Evolutionary conservation across 2,329 filamentous ascomycete species (phyloP).

Genomic region (Fusarium avenaceum): DNA sequence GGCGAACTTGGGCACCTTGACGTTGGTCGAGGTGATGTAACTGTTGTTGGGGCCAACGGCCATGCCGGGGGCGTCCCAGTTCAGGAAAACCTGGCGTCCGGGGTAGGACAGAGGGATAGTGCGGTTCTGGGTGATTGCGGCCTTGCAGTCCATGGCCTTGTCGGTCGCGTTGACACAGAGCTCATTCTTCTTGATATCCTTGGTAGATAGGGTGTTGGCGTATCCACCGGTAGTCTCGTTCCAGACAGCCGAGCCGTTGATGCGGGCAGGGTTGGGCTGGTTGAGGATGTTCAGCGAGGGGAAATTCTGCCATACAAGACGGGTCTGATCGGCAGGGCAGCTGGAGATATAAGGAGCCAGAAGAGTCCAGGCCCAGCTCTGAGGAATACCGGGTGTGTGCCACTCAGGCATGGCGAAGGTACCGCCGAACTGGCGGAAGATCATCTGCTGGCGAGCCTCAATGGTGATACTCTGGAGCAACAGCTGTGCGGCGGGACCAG

Average conservation of each 20-base stretch:
- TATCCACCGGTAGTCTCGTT: conserved; percentile 75
- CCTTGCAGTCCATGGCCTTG: conserved; percentile 69
- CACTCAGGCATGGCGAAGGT: conserved; percentile 86
- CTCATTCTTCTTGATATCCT: conserved; percentile 59
- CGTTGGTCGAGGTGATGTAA: conserved; percentile 76
- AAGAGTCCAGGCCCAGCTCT: conserved; percentile 87
- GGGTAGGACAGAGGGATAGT: conserved; percentile 79
- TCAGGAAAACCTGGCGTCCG: conserved; percentile 77
- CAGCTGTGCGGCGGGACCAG: conserved; percentile 78
- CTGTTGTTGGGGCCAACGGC: conserved; percentile 84
- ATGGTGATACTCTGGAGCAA: conserved; percentile 82
- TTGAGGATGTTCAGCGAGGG: conserved; percentile 79
- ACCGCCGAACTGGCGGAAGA: conserved; percentile 86
- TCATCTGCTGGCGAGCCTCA: conserved; percentile 85
- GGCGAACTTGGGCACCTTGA: conserved; percentile 73
- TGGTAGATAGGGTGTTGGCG: conserved; percentile 67
- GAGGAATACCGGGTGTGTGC: conserved; percentile 84
- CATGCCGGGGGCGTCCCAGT: conserved; percentile 79
- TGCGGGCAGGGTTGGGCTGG: conserved; percentile 79
- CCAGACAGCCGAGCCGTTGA: conserved; percentile 71
- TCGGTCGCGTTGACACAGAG: conserved; percentile 70
- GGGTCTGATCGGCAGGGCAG: conserved; percentile 79
- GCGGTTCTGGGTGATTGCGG: conserved; percentile 77
- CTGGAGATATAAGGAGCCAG: conserved; percentile 84
- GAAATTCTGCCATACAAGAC: conserved; percentile 88